These are phyloP conservation scores for Colletotrichum gigasporum DNA, from an alignment of 2,329 filamentous ascomycete species.

Conservation along the genomic window DNA sequence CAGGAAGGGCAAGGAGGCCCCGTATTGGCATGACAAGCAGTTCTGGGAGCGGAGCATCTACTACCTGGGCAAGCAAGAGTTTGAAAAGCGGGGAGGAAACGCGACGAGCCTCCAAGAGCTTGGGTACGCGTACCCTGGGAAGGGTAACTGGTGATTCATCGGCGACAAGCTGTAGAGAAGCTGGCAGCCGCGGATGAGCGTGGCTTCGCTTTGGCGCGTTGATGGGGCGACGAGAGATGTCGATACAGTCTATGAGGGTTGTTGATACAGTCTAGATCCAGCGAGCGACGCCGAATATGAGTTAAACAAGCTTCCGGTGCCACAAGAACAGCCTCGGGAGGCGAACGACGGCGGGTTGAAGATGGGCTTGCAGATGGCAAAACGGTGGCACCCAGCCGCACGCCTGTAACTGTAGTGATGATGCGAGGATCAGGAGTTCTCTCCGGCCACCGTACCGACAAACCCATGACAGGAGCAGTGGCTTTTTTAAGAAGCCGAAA, in stretches of 20 bases:
- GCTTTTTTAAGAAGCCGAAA: conserved; percentile 7
- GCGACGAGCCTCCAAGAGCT: conserved; percentile 67
- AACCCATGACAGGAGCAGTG: not conserved
- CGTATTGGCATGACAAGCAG: conserved; percentile 75
- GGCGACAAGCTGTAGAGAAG: conserved; percentile 1
- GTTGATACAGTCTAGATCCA: not conserved
- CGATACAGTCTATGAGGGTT: too few relatives aligned
- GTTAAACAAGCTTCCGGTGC: not conserved
- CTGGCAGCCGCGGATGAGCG: too few relatives aligned
- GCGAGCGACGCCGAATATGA: not conserved
- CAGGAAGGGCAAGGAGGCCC: conserved; percentile 71
- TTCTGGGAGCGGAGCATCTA: conserved; percentile 78
- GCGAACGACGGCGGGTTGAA: too few relatives aligned
- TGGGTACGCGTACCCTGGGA: conserved; percentile 31
- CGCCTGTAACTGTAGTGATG: conserved; percentile 8
- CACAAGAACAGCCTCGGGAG: too few relatives aligned
- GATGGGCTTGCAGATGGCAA: not conserved
- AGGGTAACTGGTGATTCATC: conserved; percentile 15
- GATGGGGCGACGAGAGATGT: too few relatives aligned
- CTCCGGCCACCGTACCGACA: not conserved
- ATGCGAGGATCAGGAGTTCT: not conserved
- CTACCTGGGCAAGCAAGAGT: conserved; percentile 75
- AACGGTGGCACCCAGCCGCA: not conserved
- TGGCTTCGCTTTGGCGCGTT: not conserved
- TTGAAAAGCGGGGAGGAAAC: conserved; percentile 70